Conservation (phyloP, 2,329 filamentous ascomycete species). For the Apiospora saccharicola region DNA sequence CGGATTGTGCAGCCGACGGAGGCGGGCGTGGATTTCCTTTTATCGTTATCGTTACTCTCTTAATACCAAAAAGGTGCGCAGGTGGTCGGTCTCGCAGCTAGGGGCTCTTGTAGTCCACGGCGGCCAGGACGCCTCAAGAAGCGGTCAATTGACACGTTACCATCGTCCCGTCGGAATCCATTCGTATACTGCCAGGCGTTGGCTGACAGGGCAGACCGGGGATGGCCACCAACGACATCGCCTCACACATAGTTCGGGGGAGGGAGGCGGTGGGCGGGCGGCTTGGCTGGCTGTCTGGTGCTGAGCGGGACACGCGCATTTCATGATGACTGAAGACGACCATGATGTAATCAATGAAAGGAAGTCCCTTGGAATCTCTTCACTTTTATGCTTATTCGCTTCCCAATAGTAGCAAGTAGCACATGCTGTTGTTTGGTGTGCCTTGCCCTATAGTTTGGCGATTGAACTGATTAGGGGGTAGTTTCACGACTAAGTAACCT, state of each 20-base stretch:
- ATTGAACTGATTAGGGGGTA: slow-evolving; percentile 15
- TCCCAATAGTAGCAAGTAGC: background rate
- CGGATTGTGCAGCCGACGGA: slow-evolving; percentile 12
- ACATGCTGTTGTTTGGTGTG: background rate
- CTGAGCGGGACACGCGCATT: slow-evolving; percentile 23
- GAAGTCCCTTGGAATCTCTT: background rate
- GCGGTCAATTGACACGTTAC: background rate
- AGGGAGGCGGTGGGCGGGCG: slow-evolving; percentile 4
- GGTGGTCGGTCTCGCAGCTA: background rate
- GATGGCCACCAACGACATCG: slow-evolving; percentile 14
- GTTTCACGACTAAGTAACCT: slow-evolving; percentile 17
- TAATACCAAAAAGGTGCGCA: background rate
- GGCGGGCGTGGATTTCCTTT: background rate
- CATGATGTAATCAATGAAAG: slow-evolving; percentile 23
- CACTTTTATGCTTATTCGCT: background rate
- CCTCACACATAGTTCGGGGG: slow-evolving; percentile 8
- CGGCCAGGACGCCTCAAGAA: background rate
- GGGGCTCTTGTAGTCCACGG: background rate
- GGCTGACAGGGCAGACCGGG: slow-evolving; percentile 12
- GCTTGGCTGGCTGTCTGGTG: slow-evolving; percentile 9
- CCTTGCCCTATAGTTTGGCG: background rate
- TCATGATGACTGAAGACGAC: background rate
- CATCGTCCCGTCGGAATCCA: background rate
- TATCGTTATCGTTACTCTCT: background rate
- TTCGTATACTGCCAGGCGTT: background rate